Evolutionary conservation across 2,329 filamentous ascomycete genomes (phyloP).

Genomic region (Escovopsis sp.): DNA sequence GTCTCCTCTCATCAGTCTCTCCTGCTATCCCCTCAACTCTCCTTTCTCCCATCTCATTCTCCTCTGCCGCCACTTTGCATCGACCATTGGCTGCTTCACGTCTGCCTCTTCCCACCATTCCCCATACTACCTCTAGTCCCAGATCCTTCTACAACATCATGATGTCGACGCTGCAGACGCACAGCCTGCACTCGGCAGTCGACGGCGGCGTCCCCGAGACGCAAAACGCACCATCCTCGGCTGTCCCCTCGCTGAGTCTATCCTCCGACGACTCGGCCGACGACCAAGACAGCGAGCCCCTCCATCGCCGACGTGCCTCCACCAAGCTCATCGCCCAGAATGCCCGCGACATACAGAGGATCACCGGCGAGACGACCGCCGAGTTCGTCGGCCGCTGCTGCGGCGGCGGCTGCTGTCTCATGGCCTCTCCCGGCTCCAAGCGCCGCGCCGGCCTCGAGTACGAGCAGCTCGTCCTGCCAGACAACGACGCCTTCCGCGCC

Average conservation of each 20-base stretch:
- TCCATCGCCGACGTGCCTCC: constrained; percentile 48
- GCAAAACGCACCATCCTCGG: constrained; percentile 30
- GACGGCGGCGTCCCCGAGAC: constrained; percentile 30
- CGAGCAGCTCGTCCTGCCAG: constrained; percentile 44
- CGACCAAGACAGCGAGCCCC: constrained; percentile 34
- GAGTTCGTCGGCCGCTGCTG: constrained; percentile 49
- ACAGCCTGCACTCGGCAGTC: constrained; percentile 11
- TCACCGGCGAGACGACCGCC: constrained; percentile 49
- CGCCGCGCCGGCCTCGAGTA: constrained; percentile 33
- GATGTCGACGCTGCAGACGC: constrained; percentile 4
- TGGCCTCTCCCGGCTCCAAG: constrained; percentile 18
- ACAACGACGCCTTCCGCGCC: constrained; percentile 74
- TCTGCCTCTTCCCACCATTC: no score
- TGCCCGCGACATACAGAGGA: constrained; percentile 45
- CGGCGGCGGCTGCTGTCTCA: constrained; percentile 49
- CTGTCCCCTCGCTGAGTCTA: constrained; percentile 46
- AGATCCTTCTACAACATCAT: background rate
- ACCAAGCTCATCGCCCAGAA: constrained; percentile 53
- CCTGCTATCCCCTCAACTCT: background rate
- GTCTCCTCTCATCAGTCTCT: background rate
- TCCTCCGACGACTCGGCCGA: constrained; percentile 41
- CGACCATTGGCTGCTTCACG: no score
- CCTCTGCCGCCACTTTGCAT: background rate
- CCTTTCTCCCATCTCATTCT: background rate
- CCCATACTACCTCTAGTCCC: no score